Conservation (phyloP, 352 stramenopile genomes). For the Thalassiosira livingstoniorum region DNA sequence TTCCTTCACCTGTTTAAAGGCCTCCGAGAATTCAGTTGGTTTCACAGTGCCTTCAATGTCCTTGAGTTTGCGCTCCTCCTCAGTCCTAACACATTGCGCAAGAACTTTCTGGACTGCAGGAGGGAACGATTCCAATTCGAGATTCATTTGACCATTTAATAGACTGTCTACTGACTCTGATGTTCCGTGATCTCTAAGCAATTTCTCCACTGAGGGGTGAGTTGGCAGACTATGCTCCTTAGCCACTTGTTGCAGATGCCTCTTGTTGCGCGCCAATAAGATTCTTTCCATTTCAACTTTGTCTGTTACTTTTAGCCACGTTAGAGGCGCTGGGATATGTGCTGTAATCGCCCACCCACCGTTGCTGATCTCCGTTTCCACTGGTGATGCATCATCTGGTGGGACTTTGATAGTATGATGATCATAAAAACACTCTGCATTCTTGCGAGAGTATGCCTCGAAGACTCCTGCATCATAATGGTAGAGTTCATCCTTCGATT, state of each 20-base stretch:
- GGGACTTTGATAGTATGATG: slow-evolving; percentile 47
- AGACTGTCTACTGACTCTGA: not conserved
- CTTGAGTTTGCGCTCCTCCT: not conserved
- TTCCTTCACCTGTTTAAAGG: slow-evolving; percentile 1
- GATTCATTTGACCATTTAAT: not conserved
- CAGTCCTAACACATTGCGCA: not conserved
- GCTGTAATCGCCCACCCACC: not conserved
- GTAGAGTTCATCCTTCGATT: not conserved
- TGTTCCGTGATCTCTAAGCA: not conserved
- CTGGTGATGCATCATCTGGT: not conserved
- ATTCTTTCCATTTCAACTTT: slow-evolving; percentile 15
- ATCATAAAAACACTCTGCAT: not conserved
- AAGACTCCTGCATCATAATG: slow-evolving; percentile 28
- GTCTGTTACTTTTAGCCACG: slow-evolving; percentile 12
- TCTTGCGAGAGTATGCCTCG: slow-evolving; percentile 7
- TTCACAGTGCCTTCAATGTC: not conserved
- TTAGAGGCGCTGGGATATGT: not conserved
- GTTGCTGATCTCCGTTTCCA: not conserved
- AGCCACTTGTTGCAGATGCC: slow-evolving; percentile 34
- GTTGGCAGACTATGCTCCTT: slow-evolving; percentile 6
- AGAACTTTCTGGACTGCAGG: not conserved
- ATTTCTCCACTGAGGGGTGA: not conserved
- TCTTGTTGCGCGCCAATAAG: slow-evolving; percentile 22
- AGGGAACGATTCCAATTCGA: not conserved
- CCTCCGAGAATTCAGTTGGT: not conserved